phyloP scores from a whole-genome alignment of 768 basidiomycete genomes.

The Cyclocybe cylindracea region DNA sequence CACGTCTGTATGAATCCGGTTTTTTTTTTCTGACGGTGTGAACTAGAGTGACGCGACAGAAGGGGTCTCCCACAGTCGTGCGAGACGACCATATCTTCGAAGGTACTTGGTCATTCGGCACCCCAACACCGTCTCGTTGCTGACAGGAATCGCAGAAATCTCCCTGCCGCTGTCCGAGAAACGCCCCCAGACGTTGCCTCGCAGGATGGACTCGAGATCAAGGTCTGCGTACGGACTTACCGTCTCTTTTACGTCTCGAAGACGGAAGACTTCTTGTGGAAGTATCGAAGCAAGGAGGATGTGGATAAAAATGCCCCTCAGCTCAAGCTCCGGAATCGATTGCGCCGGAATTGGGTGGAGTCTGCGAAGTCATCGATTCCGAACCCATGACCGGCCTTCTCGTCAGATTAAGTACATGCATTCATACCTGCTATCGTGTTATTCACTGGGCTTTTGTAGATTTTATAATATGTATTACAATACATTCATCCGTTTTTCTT shows the following conservation, averaged over 20 bases:
- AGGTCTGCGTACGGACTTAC: constrained; percentile 83
- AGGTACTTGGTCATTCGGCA: constrained; percentile 41
- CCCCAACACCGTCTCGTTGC: too few species aligned
- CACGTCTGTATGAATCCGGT: neutral
- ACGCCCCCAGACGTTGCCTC: constrained; percentile 46
- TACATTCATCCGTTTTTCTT: neutral
- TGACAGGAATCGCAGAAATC: constrained; percentile 31
- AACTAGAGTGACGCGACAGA: constrained; percentile 57
- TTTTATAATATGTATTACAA: constrained; percentile 7
- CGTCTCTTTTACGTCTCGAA: constrained; percentile 75
- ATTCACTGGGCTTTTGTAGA: neutral
- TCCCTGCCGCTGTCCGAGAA: constrained; percentile 34
- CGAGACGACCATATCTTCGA: constrained; percentile 64
- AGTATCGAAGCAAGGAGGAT: constrained; percentile 42
- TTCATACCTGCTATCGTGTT: constrained; percentile 4
- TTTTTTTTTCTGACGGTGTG: neutral
- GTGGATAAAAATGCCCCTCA: constrained; percentile 28
- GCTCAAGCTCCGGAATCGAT: constrained; percentile 30
- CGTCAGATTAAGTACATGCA: constrained; percentile 2
- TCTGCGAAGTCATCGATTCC: neutral
- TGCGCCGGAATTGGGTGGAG: constrained; percentile 40
- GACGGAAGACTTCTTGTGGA: constrained; percentile 67
- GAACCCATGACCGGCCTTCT: neutral
- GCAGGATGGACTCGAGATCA: constrained; percentile 72
- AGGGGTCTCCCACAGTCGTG: constrained; percentile 46